Base-by-base conservation (phyloP, 2,329 filamentous ascomycete species). In the Pyrenochaeta sp. region DNA sequence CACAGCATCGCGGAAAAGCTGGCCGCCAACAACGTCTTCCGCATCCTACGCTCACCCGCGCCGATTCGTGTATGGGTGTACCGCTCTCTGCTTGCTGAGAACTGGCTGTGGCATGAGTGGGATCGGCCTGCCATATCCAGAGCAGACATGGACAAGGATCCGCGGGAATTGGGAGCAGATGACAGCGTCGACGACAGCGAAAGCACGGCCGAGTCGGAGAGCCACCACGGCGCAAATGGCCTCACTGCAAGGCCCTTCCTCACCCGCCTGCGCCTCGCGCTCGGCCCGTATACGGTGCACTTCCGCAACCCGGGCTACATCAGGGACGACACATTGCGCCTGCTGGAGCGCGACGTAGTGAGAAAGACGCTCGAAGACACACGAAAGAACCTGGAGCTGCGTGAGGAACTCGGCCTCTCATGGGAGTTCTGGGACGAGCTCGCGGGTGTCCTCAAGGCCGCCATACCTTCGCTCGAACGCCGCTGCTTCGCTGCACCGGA, bases 401-500 rank as follows among this genome's bases (percentile, higher is more conserved):
- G 86, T 58, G 81, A 86, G 64, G 83, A 84, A 62, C 79, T 89
- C 30, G 87, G 86, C 37, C 78, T 84, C 61, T 83, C 85, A 42
- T 78, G 80, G 37, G 79, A 82, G 53, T 83, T 88, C 64, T 90
- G 87, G 87, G 80, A 84, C 64, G 85, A 86, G 39, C 80, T 88
- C 47, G 83, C 83, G 30, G 80, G 80, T 45, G 80, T 88, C 24
- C 78, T 90, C 59, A 83, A 83, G 50, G 83, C 84, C 56, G 87
- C 86, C 19, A 84, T 88, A 19, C 86, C 85, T 1, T 85, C 85
- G 37, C 81, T 89, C 43, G 86, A 88, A 69, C 80, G 82, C 34
- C 85, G 87, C 62, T 88, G 84, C 32, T 88, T 89, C 67, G 83
- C 85, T 6, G 84, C 84, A 72, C 85, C 86, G 65, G 85, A 86